Conservation (phyloP, 108 stramenopile genomes). For the Conticribra weissflogii region DNA sequence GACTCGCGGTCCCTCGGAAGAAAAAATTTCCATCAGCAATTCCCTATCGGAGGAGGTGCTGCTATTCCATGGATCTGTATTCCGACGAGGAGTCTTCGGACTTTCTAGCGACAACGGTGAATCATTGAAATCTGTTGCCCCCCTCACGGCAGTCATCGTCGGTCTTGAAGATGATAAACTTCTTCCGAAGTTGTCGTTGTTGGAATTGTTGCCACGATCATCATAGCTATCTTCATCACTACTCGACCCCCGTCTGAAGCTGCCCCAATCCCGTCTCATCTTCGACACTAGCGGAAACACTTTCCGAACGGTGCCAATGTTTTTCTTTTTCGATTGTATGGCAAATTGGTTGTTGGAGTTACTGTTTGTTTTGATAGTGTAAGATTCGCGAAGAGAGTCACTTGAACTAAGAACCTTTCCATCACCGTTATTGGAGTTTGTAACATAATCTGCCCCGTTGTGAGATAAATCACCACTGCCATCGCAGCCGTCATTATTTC, state of each 20-base stretch:
- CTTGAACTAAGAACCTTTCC: too few relatives aligned
- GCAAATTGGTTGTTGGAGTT: not conserved
- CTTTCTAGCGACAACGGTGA: too few relatives aligned
- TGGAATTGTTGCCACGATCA: slow-evolving; percentile 1
- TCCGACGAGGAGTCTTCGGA: too few relatives aligned
- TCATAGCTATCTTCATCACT: slow-evolving; percentile 10
- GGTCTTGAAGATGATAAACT: too few relatives aligned
- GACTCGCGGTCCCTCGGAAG: not conserved
- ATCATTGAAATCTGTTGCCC: too few relatives aligned
- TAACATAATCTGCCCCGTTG: too few relatives aligned
- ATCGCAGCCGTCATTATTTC: too few relatives aligned
- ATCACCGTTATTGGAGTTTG: too few relatives aligned
- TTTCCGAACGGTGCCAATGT: not conserved
- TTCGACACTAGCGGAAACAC: slow-evolving; percentile 10
- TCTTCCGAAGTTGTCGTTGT: not conserved
- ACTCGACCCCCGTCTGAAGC: not conserved
- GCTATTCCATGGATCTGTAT: too few relatives aligned
- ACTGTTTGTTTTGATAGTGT: not conserved
- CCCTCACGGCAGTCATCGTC: too few relatives aligned
- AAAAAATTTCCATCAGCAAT: not conserved
- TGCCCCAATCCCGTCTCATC: not conserved
- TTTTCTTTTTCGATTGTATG: not conserved
- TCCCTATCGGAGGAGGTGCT: not conserved
- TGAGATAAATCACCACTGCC: too few relatives aligned
- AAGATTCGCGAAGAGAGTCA: not conserved